These are phyloP conservation scores for Haberlea rhodopensis DNA, from an alignment of 257 asterid species.

Conservation along the genomic window DNA sequence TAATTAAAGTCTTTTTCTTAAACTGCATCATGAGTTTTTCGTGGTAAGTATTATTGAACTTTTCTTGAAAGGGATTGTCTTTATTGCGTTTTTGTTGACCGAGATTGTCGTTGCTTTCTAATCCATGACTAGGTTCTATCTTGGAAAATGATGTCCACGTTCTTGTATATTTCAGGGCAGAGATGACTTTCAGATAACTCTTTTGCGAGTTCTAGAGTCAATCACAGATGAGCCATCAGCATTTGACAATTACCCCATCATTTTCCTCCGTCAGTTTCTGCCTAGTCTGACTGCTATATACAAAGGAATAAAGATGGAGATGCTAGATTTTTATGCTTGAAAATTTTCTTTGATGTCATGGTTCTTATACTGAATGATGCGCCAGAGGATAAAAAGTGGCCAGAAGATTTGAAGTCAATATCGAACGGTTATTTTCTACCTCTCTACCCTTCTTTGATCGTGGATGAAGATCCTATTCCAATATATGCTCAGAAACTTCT, in stretches of 20 bases:
- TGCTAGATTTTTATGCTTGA: slow-evolving; percentile 89
- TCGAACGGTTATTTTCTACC: slow-evolving; percentile 80
- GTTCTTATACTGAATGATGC: slow-evolving; percentile 68
- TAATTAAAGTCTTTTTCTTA: slow-evolving; percentile 10
- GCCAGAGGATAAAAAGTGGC: slow-evolving; percentile 43
- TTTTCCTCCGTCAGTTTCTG: slow-evolving; percentile 68
- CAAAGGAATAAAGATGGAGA: slow-evolving; percentile 93
- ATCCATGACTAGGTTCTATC: slow-evolving; percentile 14
- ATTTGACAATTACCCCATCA: slow-evolving; percentile 47
- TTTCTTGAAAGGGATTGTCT: slow-evolving; percentile 10
- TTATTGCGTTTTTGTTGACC: slow-evolving; percentile 2
- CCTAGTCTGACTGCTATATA: slow-evolving; percentile 81
- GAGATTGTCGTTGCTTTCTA: not conserved
- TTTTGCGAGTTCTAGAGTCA: slow-evolving; percentile 79
- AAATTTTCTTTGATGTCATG: slow-evolving; percentile 85
- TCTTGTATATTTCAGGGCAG: slow-evolving; percentile 69
- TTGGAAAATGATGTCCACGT: slow-evolving; percentile 12
- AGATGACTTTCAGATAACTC: slow-evolving; percentile 92
- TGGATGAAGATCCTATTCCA: slow-evolving; percentile 97
- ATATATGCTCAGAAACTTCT: slow-evolving; percentile 93
- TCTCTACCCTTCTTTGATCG: slow-evolving; percentile 82
- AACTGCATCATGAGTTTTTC: slow-evolving; percentile 8
- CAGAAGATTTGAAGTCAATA: slow-evolving; percentile 60
- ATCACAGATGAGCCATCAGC: slow-evolving; percentile 77
- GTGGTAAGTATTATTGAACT: slow-evolving; percentile 6